Percentiles rank a stretch among this genome's conserved stretches.
Conservation (phyloP, 306 rosid species). For the Vigna radiata region DNA sequence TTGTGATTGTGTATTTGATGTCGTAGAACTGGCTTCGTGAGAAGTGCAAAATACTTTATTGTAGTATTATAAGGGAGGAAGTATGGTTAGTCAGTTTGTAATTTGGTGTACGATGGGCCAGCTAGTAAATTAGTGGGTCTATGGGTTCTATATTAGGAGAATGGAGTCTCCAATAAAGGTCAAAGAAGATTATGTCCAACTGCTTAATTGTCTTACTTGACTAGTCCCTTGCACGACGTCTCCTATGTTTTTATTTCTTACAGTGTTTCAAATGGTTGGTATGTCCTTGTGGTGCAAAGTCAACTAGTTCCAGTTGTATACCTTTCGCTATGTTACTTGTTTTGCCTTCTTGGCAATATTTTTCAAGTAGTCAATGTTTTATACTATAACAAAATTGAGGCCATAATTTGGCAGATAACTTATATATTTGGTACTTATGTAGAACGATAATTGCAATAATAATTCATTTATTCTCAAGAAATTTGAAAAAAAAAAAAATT, state of each 20-base stretch:
- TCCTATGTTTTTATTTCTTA: conserved; percentile 33
- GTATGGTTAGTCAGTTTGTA: conserved; percentile 20
- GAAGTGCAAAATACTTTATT: conserved; percentile 39
- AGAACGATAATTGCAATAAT: conserved; percentile 29
- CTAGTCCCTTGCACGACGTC: conserved; percentile 44
- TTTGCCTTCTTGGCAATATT: conserved; percentile 26
- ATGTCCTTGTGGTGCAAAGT: conserved; percentile 52
- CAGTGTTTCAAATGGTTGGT: conserved; percentile 47
- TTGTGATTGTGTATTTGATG: conserved; percentile 28
- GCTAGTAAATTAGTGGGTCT: conserved; percentile 41
- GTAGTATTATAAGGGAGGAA: conserved; percentile 40
- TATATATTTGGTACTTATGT: conserved; percentile 4
- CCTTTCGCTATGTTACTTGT: conserved; percentile 6
- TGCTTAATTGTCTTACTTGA: conserved; percentile 45
- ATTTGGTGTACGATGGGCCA: conserved; percentile 35
- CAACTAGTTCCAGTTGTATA: conserved; percentile 40
- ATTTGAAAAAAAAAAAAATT: background rate
- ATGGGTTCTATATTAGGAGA: conserved; percentile 34
- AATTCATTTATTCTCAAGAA: conserved; percentile 31
- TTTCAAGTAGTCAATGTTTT: conserved; percentile 32
- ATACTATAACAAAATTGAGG: conserved; percentile 16
- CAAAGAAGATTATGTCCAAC: conserved; percentile 52
- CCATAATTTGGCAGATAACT: conserved; percentile 27
- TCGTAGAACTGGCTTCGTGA: conserved; percentile 2
- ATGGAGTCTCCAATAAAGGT: conserved; percentile 49